Evolutionary conservation across 2,329 filamentous ascomycete genomes (phyloP).

Genomic region (Talaromyces atroroseus): DNA sequence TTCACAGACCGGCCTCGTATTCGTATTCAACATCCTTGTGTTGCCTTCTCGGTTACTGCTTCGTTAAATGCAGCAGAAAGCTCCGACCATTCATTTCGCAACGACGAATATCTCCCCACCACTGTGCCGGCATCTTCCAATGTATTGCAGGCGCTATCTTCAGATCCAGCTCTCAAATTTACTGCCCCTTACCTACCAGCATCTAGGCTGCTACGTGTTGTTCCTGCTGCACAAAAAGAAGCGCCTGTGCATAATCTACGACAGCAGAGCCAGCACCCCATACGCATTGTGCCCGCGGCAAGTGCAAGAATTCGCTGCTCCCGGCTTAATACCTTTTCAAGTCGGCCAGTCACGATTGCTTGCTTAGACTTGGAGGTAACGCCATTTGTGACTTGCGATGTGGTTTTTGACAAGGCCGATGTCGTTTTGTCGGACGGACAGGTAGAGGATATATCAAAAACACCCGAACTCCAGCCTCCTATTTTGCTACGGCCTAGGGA

Average conservation of each 20-base stretch:
- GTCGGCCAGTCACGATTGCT: constrained; percentile 45
- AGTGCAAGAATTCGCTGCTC: constrained; percentile 54
- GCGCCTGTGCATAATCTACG: constrained; percentile 50
- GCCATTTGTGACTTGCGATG: constrained; percentile 46
- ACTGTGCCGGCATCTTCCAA: constrained; percentile 54
- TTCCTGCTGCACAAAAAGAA: constrained; percentile 46
- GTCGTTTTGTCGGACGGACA: constrained; percentile 44
- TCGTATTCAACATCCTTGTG: constrained; percentile 51
- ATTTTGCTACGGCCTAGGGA: constrained; percentile 48
- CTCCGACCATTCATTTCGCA: constrained; percentile 29
- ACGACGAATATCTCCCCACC: constrained; percentile 50
- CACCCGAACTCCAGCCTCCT: constrained; percentile 30
- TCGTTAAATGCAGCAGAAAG: constrained; percentile 41
- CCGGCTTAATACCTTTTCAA: constrained; percentile 39
- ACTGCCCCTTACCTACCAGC: constrained; percentile 53
- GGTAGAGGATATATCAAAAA: constrained; percentile 39
- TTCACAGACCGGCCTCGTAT: constrained; percentile 40
- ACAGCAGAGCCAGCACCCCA: constrained; percentile 48
- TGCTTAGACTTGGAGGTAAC: constrained; percentile 54
- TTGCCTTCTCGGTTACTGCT: constrained; percentile 50
- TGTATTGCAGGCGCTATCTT: constrained; percentile 51
- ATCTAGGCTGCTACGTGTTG: constrained; percentile 52
- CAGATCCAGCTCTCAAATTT: constrained; percentile 43
- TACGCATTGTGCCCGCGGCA: constrained; percentile 51
- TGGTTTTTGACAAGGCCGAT: constrained; percentile 45